Evolutionary conservation across 148 eudicot genomes (phyloP).

Genomic region (Simmondsia chinensis): DNA sequence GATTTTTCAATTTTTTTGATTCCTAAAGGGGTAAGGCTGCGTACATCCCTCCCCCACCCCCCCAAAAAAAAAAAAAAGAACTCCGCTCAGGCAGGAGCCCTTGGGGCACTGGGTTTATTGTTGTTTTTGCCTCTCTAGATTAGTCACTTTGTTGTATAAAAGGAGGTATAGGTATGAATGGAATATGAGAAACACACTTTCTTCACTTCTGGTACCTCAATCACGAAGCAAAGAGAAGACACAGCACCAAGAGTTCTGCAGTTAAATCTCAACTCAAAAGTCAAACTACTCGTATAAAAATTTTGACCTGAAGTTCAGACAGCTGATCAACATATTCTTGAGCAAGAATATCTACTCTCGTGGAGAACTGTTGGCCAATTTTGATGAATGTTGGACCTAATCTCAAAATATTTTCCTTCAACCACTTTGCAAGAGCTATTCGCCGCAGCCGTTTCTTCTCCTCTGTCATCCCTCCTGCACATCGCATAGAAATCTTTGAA

Average conservation of each 20-base stretch:
- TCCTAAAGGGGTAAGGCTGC: too few relatives aligned
- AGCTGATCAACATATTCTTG: slow-evolving; percentile 98
- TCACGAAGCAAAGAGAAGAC: background rate
- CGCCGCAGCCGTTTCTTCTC: slow-evolving; percentile 60
- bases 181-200: too few relatives aligned
- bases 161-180: too few relatives aligned
- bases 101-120: too few relatives aligned
- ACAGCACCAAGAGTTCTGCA: background rate
- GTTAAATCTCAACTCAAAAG: too few relatives aligned
- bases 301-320: slow-evolving; percentile 91
- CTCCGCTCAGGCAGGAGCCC: too few relatives aligned
- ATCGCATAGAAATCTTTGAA: slow-evolving; percentile 5
- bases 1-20: too few relatives aligned
- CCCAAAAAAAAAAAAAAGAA: too few relatives aligned
- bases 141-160: too few relatives aligned
- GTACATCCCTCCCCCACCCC: too few relatives aligned
- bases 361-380: slow-evolving; percentile 97
- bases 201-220: background rate
- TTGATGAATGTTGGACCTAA: slow-evolving; percentile 97
- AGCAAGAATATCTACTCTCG: slow-evolving; percentile 97
- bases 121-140: too few relatives aligned
- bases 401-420: slow-evolving; percentile 90
- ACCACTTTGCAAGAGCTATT: slow-evolving; percentile 89
- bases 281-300: slow-evolving; percentile 1
- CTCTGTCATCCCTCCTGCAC: slow-evolving; percentile 95